Evolutionary conservation across 2,329 filamentous ascomycete species (phyloP), one percentile per base, ranked within the genome.

Genomic region (Lachnellula hyalina): DNA sequence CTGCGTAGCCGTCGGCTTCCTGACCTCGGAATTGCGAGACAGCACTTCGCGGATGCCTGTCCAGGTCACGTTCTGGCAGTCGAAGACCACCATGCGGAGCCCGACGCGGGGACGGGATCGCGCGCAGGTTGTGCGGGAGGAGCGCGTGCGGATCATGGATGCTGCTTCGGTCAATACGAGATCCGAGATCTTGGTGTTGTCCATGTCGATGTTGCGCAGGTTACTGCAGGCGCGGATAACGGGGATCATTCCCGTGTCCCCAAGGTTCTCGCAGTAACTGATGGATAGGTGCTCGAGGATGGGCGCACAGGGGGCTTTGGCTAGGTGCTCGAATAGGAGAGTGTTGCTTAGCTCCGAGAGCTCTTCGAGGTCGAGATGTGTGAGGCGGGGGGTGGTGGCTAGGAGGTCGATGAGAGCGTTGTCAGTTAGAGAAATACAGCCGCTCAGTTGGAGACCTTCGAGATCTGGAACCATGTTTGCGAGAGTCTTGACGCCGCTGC

Each of bases 41-140:
- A 97, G 77, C 1, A 97, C 83, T 71, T 96, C 90, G 48, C 89
- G 86, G 38, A 96, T 82, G 32, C 93, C 93, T 0, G 89, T 89
- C 93, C 93, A 97, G 1, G 90, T 96, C 3, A 97, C 84, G 64
- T 93, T 89, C 61, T 86, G 83, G 70, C 93, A 97, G 73, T 99
- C 94, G 68, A 94, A 99, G 7, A 93, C 85, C 0, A 92, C 86
- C 61, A 97, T 75, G 44, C 82, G 82, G 2, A 97, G 76, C 7
- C 89, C 88, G 25, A 67, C 54, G 11, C 50, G 68, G 61, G 58
- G 68, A 65, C 60, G 58, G 15, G 59, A 61, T 23, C 21, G 46
- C 8, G 55, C 15, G 45, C 63, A 52, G 55, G 64, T 51, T 63
- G 72, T 49, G 61, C 71, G 58, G 25, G 63, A 63, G 5, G 76